Conservation (phyloP, 176 grass and related monocot genomes). For the Triticum monococcum region DNA sequence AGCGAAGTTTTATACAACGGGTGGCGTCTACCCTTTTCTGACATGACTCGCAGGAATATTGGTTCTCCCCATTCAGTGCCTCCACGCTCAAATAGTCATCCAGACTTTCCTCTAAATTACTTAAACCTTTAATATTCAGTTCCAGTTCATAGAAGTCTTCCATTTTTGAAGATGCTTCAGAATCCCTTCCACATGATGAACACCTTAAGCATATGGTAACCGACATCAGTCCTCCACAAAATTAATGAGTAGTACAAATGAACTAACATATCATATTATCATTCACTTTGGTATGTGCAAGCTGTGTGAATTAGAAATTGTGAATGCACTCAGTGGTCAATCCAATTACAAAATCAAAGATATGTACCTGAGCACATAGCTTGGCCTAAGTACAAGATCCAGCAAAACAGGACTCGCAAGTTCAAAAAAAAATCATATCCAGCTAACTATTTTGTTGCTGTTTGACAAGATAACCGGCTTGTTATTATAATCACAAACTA, state of each 20-base stretch:
- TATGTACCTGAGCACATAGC: not conserved
- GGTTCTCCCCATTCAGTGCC: constrained; percentile 87
- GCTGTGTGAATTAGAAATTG: constrained; percentile 13
- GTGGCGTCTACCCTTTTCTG: constrained; percentile 83
- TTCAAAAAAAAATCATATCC: not conserved
- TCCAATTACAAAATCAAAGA: constrained; percentile 7
- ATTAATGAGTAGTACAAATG: not conserved
- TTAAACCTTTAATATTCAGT: constrained; percentile 96
- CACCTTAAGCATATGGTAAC: constrained; percentile 60
- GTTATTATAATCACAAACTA: constrained; percentile 1
- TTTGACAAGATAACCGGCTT: constrained; percentile 17
- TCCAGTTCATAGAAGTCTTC: constrained; percentile 98
- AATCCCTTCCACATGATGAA: constrained; percentile 86
- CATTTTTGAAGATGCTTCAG: constrained; percentile 93
- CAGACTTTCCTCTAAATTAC: constrained; percentile 88
- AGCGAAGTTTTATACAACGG: constrained; percentile 85
- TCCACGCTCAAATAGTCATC: constrained; percentile 88
- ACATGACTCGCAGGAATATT: constrained; percentile 91
- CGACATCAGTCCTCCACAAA: constrained; percentile 34
- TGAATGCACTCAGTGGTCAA: constrained; percentile 6
- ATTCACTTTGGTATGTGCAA: not conserved
- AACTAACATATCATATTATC: constrained; percentile 10
- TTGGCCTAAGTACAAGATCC: constrained; percentile 15
- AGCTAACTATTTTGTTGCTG: not conserved
- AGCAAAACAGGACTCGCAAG: constrained; percentile 2